phyloP scores from a whole-genome alignment of 176 grass and related monocot genomes.

The Poa pratensis region DNA sequence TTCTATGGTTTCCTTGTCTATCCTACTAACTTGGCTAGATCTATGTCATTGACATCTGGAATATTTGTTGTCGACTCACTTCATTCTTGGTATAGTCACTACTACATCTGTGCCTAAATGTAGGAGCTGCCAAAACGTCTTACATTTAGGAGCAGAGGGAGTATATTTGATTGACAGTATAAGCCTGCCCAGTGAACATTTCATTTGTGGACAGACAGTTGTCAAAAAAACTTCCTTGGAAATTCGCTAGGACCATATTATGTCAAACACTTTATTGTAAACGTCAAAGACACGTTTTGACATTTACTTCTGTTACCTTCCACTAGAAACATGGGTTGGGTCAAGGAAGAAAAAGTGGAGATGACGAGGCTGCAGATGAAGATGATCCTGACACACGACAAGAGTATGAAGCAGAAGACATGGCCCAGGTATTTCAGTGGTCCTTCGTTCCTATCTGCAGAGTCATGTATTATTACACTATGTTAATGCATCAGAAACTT shows the following conservation, averaged over 20 bases:
- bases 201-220: conserved; percentile 6
- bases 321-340: conserved; percentile 52
- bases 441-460: neutral
- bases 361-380: conserved; percentile 50
- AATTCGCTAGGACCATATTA: neutral
- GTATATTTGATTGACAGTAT: conserved; percentile 6
- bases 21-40: conserved; percentile 15
- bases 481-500: neutral
- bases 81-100: conserved; percentile 10
- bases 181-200: conserved; percentile 9
- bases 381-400: conserved; percentile 45
- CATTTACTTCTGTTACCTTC: conserved; percentile 11
- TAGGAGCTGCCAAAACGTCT: too few relatives aligned
- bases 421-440: conserved; percentile 34
- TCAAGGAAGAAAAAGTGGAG: conserved; percentile 52
- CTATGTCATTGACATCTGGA: conserved; percentile 10
- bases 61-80: neutral
- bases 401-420: conserved; percentile 44
- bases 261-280: neutral
- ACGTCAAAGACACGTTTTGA: neutral
- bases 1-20: conserved; percentile 1
- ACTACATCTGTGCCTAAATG: too few relatives aligned
- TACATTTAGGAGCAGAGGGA: too few relatives aligned
- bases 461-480: neutral
- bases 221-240: neutral